Base-by-base conservation (phyloP, 2,329 filamentous ascomycete genomes). In the Pyrenophora tritici-repentis region DNA sequence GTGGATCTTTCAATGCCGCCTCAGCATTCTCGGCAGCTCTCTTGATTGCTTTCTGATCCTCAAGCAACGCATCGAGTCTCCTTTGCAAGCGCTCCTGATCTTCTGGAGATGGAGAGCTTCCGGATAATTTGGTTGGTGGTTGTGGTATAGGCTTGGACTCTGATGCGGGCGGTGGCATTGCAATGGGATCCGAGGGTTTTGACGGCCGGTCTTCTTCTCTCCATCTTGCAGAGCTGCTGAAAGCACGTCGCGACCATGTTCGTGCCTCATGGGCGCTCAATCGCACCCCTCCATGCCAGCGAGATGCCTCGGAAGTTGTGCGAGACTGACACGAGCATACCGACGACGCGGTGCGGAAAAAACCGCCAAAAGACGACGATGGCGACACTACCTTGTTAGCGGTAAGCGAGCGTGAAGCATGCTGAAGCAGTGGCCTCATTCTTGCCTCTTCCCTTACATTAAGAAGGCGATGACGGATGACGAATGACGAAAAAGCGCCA, bases 391-490 rank as follows among this genome's bases (percentile, higher is more conserved):
- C 24, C 22, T 47, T 43, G 40, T 59, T 53, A 55, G 61, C 57
- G 33, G 53, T 47, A 42, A 71, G 51, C 41, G 63, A 67, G 58
- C 71, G 70, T 51, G 71, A 71, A 64, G 70, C 73, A 73, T 73
- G 62, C 63, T 73, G 71, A 62, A 75, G 67, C 69, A 74, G 63
- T 58, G 70, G 70, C 67, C 68, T 69, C 73, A 75, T 75, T 55
- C 67, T 70, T 67, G 40, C 36, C 50, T 48, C 44, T 50, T 53
- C 40, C 46, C 59, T 66, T 59, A 67, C 66, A 68, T 68, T 24
- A 52, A 61, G 53, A 37, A 48, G 43, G 42, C 44, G 40, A 47
- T 49, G 52, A 45, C 49, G 42, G 41, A 46, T 50, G 42, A 53
- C 54, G 48, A 50, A 53, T 53, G 44, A 54, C 50, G 52, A 57